These are phyloP conservation scores for Schizonepeta tenuifolia DNA, from an alignment of 257 asterid species.

Conservation along the genomic window DNA sequence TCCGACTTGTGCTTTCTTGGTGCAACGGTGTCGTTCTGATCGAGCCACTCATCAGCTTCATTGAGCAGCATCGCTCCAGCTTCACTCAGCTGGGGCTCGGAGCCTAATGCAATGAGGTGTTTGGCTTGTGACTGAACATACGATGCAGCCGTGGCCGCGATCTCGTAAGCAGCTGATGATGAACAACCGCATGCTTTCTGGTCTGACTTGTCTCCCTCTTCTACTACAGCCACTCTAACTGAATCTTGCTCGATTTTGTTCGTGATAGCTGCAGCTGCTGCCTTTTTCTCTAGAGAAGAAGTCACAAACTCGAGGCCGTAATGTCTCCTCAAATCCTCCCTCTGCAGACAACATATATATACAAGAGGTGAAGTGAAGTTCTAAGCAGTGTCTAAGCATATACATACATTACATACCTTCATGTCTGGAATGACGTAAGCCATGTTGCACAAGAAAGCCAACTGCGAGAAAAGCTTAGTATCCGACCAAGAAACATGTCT, in stretches of 20 bases:
- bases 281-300: slow-evolving; percentile 77
- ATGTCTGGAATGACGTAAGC: slow-evolving; percentile 80
- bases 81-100: slow-evolving; percentile 30
- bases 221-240: slow-evolving; percentile 10
- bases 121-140: slow-evolving; percentile 63
- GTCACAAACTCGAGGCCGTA: slow-evolving; percentile 76
- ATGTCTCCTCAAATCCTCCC: slow-evolving; percentile 62
- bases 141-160: slow-evolving; percentile 83
- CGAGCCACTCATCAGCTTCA: slow-evolving; percentile 29
- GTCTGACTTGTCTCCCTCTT: slow-evolving; percentile 9
- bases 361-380: no score
- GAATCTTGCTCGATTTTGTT: slow-evolving; percentile 52
- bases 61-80: background rate
- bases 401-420: slow-evolving; percentile 59
- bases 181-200: slow-evolving; percentile 40
- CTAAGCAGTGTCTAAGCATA: no score
- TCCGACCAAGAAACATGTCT: slow-evolving; percentile 68
- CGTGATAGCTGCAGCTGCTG: slow-evolving; percentile 57
- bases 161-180: slow-evolving; percentile 69
- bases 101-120: slow-evolving; percentile 40
- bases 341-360: slow-evolving; percentile 45
- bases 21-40: slow-evolving; percentile 19
- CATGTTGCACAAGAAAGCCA: slow-evolving; percentile 88
- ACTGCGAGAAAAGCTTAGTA: slow-evolving; percentile 63
- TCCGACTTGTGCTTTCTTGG: slow-evolving; percentile 46